phyloP scores from a whole-genome alignment of 176 grass and related monocot species.

The Carex scoparia region DNA sequence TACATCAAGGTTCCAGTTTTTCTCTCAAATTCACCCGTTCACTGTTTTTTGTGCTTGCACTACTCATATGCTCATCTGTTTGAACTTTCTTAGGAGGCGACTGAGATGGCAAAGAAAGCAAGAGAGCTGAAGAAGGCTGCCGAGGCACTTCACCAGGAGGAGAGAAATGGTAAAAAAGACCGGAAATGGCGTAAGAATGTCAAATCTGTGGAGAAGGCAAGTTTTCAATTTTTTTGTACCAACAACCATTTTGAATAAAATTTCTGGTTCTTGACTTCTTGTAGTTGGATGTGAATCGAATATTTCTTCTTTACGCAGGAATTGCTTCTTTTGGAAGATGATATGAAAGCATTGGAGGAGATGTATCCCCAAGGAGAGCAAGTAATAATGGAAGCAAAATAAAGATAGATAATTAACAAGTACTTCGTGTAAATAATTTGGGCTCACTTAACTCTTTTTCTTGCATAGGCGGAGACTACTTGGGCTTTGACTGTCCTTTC shows the following conservation, averaged over 20 bases:
- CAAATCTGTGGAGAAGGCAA: constrained; percentile 81
- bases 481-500: constrained; percentile 95
- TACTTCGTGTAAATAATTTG: neutral
- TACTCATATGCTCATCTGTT: constrained; percentile 16
- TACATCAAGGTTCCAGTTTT: constrained; percentile 79
- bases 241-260: constrained; percentile 2
- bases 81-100: constrained; percentile 60
- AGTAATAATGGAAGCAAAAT: constrained; percentile 33
- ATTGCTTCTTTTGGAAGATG: constrained; percentile 84
- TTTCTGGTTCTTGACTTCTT: neutral
- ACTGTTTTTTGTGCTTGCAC: constrained; percentile 13
- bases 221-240: neutral
- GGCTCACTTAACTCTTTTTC: constrained; percentile 23
- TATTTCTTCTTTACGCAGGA: constrained; percentile 43
- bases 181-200: constrained; percentile 99
- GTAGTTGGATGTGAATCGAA: neutral
- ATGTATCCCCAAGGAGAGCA: constrained; percentile 99
- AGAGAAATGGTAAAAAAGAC: constrained; percentile 76
- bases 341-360: constrained; percentile 92
- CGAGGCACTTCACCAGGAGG: constrained; percentile 94
- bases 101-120: constrained; percentile 93
- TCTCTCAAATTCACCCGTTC: constrained; percentile 17
- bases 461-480: constrained; percentile 79
- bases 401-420: neutral
- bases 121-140: constrained; percentile 82